Conservation (phyloP, 768 basidiomycete species). For the Roridomyces roridus region DNA sequence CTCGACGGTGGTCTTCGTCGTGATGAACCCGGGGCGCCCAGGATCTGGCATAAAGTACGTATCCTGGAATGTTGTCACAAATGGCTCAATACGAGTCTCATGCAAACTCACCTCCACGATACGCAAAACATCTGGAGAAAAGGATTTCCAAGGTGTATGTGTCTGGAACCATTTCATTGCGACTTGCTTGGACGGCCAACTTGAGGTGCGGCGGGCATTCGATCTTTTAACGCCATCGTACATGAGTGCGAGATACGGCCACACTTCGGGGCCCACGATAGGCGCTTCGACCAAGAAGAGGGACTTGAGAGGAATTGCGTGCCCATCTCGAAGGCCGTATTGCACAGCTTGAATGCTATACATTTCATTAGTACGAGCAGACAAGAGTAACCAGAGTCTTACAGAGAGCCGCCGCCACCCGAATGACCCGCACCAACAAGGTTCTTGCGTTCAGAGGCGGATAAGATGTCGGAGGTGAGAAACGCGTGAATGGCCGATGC, state of each 20-base stretch:
- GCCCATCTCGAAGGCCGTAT: slow-evolving; percentile 1
- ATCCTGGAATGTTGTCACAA: background rate
- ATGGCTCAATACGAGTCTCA: background rate
- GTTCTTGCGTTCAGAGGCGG: no score
- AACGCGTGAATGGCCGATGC: no score
- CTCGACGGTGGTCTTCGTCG: slow-evolving; percentile 29
- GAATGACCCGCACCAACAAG: no score
- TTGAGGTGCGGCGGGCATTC: slow-evolving; percentile 8
- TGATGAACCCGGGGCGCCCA: slow-evolving; percentile 10
- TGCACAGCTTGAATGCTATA: slow-evolving; percentile 17
- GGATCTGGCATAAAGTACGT: slow-evolving; percentile 17
- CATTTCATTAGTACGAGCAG: no score
- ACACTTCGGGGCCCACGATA: slow-evolving; percentile 8
- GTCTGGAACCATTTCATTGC: slow-evolving; percentile 18
- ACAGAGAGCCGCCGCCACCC: no score
- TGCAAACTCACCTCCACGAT: slow-evolving; percentile 3
- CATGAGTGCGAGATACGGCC: slow-evolving; percentile 3
- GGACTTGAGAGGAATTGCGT: slow-evolving; percentile 2
- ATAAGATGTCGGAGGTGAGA: no score
- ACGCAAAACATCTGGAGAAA: background rate
- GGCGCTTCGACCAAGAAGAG: slow-evolving; percentile 11
- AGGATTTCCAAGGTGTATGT: slow-evolving; percentile 11
- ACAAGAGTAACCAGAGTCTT: no score
- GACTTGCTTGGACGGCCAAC: slow-evolving; percentile 10
- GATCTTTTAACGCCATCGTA: slow-evolving; percentile 12